phyloP scores from a whole-genome alignment of 129 eudicot genomes.

The Apium graveolens region DNA sequence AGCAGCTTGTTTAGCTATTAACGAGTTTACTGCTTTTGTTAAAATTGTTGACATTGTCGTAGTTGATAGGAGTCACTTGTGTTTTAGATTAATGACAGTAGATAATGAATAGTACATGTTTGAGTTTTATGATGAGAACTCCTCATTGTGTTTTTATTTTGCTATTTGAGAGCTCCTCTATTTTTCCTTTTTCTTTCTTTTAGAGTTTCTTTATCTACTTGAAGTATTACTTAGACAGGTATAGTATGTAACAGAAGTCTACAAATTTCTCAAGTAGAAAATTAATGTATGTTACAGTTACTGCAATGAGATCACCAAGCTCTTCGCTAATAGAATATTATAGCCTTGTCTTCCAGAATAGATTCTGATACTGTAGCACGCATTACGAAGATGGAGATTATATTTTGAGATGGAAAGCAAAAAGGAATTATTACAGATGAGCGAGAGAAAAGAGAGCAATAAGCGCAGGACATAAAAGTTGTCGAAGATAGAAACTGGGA shows the following conservation, averaged over 20 bases:
- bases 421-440: neutral
- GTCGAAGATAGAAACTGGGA: neutral
- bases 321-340: neutral
- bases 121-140: neutral
- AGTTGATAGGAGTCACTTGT: neutral
- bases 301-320: neutral
- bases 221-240: neutral
- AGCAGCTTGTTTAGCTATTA: neutral
- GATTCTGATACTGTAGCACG: neutral
- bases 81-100: neutral
- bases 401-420: neutral
- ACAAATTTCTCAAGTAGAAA: neutral
- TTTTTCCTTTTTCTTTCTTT: neutral
- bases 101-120: neutral
- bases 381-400: neutral
- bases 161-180: too few species aligned
- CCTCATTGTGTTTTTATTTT: neutral
- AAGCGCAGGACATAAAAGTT: neutral
- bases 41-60: neutral
- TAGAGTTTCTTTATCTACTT: neutral
- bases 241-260: neutral
- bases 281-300: neutral
- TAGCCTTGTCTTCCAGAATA: neutral
- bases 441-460: neutral
- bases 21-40: neutral